Conservation (phyloP, 345 rosid species). For the Lagerstroemia speciosa region DNA sequence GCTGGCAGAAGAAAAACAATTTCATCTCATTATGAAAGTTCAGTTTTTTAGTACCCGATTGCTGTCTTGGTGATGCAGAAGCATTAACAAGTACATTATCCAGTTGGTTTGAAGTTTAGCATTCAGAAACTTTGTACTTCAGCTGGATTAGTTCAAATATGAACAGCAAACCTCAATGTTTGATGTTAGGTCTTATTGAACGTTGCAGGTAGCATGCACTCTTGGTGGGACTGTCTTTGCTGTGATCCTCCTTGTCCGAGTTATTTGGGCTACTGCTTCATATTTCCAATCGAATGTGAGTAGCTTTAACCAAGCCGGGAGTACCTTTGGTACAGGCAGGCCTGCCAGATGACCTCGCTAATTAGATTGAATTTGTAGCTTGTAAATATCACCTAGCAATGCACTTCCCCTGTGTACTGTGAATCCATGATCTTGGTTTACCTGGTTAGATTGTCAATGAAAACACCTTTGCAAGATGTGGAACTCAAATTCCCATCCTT, state of each 20-base stretch:
- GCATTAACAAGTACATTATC: background rate
- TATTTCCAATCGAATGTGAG: constrained; percentile 49
- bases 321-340: constrained; percentile 26
- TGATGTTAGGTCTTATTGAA: background rate
- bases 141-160: background rate
- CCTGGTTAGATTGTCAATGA: background rate
- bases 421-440: background rate
- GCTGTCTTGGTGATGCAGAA: background rate
- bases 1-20: background rate
- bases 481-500: too few species aligned
- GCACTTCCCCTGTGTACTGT: background rate
- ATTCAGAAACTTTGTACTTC: background rate
- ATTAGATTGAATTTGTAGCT: background rate
- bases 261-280: constrained; percentile 54
- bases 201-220: constrained; percentile 58
- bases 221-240: constrained; percentile 61
- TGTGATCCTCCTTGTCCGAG: constrained; percentile 46
- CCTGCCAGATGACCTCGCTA: constrained; percentile 8
- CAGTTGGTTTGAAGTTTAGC: background rate
- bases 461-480: background rate
- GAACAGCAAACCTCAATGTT: background rate
- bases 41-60: background rate
- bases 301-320: constrained; percentile 27
- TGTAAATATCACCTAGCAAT: background rate
- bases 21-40: background rate